A percentile compares a stretch with the other conserved stretches of the same genome.
These are phyloP conservation scores for Leersia perrieri DNA, from an alignment of 176 grass and related monocot species.

Conservation along the genomic window DNA sequence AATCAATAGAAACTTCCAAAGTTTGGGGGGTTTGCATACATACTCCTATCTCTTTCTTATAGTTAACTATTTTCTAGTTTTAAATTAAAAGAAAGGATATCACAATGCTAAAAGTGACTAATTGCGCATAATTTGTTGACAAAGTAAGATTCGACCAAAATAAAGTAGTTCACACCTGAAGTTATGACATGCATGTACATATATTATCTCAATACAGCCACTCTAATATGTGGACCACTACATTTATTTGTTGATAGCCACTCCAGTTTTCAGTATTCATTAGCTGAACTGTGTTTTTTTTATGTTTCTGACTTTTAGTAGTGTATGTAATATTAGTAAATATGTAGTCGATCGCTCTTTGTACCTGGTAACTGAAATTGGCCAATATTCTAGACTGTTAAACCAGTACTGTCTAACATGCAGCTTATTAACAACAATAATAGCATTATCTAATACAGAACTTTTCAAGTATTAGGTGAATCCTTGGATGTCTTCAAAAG, in stretches of 20 bases:
- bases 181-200: neutral
- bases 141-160: constrained; percentile 12
- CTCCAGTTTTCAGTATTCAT: neutral
- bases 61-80: neutral
- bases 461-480: neutral
- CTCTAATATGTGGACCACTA: neutral
- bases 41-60: neutral
- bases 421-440: neutral
- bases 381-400: neutral
- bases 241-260: neutral
- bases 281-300: neutral
- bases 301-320: neutral
- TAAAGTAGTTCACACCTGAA: constrained; percentile 1
- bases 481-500: neutral
- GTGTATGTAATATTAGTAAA: neutral
- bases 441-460: neutral
- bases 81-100: neutral
- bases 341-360: neutral
- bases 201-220: neutral
- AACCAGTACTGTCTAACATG: neutral
- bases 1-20: neutral
- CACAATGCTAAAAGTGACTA: neutral
- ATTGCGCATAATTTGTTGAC: neutral
- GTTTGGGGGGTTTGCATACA: constrained; percentile 2
- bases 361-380: neutral